Base-by-base conservation (phyloP, 345 rosid genomes). In the Acer campestre region DNA sequence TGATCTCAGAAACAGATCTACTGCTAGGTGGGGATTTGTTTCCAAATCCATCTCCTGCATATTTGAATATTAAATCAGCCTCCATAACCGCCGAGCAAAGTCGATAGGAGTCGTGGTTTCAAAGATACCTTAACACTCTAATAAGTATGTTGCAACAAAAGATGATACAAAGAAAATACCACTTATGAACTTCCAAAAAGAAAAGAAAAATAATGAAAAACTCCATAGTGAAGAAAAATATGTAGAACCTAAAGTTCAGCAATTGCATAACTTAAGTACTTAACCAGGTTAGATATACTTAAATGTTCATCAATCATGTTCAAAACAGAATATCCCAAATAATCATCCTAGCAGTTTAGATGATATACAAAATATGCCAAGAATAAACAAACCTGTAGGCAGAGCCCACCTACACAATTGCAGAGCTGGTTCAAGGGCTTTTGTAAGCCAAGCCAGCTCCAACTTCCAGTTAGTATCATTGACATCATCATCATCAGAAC, bases 381-480 rank as follows among this genome's bases (percentile, higher is more conserved):
- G 75, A 18, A 78, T 61, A 38, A 71, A 86, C 80, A 84, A 53
- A 90, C 94, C 95, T 90, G 93, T 71, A 64, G 90, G 91, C 79
- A 91, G 81, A 81, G 97, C 93, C 93, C 91, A 86, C 87, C 87
- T 82, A 82, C 90, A 94, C 44, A 93, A 74, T 72, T 92, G 95
- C 62, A 90, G 61, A 78, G 98, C 96, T 44, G 97, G 98, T 71
- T 93, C 98, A 66, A 93, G 84, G 51, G 94, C 90, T 79, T 80
- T 93, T 0, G 91, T 79, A 71, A 95, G 92, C 96, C 99, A 95
- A 65, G 90, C 92, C 42, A 89, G 78, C 84, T 93, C 97, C 31
- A 91, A 62, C 12, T 69, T 94, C 97, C 96, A 90, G 70, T 88
- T 92, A 40, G 84, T 80, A 78, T 86, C 91, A 27, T 78, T 68